Percentiles rank a stretch among this genome's conserved stretches.
phyloP scores from a whole-genome alignment of 1,284 basidiomycete genomes.

The Naganishia sp. region DNA sequence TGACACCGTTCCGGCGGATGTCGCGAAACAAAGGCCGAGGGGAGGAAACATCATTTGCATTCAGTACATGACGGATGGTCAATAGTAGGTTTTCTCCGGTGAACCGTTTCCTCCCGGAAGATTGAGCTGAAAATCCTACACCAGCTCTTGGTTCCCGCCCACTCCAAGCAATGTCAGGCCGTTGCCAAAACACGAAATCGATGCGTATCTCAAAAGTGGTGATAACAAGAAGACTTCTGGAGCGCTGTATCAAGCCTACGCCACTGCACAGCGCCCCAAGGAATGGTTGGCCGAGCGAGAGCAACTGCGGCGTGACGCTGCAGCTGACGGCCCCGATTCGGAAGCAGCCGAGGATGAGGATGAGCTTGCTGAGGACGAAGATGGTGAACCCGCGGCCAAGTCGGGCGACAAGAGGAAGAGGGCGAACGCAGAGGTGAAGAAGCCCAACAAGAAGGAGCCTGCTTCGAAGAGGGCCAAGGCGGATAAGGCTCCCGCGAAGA shows the following conservation, averaged over 20 bases:
- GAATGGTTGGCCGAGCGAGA: conserved; percentile 66
- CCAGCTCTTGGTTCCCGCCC: conserved; percentile 75
- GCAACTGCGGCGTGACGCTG: conserved; percentile 43
- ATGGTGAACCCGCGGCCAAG: conserved; percentile 51
- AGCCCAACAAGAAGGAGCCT: conserved; percentile 55
- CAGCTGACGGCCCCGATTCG: conserved; percentile 56
- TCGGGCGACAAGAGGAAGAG: conserved; percentile 59
- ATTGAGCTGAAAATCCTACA: not conserved
- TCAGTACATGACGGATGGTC: conserved; percentile 84
- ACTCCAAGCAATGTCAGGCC: conserved; percentile 73
- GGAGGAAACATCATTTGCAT: conserved; percentile 63
- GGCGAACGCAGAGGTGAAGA: conserved; percentile 56
- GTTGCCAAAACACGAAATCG: conserved; percentile 77
- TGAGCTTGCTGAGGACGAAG: conserved; percentile 61
- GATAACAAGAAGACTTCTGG: conserved; percentile 68
- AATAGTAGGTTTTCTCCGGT: conserved; percentile 69
- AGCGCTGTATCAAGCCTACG: conserved; percentile 77
- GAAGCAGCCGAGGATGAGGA: conserved; percentile 64
- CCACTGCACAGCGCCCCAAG: conserved; percentile 75
- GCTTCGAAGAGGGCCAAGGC: conserved; percentile 45
- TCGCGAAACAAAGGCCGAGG: conserved; percentile 22
- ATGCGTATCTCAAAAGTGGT: conserved; percentile 71
- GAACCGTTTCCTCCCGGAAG: not conserved
- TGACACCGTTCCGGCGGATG: conserved; percentile 12
- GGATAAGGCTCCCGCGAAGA: conserved; percentile 38